Percentiles rank a stretch among this genome's conserved stretches.
These are phyloP conservation scores for Quaeritorhiza haematococci DNA, from an alignment of 371 early-diverging fungal species.

Conservation along the genomic window DNA sequence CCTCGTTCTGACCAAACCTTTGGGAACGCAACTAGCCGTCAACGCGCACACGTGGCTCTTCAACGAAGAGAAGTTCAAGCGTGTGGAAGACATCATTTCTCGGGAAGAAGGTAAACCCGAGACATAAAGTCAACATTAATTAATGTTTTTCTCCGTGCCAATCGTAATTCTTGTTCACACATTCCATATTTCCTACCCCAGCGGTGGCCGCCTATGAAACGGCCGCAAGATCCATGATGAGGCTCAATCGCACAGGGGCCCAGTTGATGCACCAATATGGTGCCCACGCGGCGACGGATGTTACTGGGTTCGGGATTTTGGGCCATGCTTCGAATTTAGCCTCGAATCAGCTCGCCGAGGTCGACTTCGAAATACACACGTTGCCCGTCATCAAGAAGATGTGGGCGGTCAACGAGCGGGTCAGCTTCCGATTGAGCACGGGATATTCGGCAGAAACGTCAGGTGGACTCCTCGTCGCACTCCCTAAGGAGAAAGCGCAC, in stretches of 20 bases:
- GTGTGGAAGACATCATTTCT: slow-evolving; percentile 9
- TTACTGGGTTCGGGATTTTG: slow-evolving; percentile 30
- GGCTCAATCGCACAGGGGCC: slow-evolving; percentile 22
- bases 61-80: slow-evolving; percentile 15
- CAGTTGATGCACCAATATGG: slow-evolving; percentile 29
- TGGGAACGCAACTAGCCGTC: slow-evolving; percentile 30
- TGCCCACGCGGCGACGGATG: slow-evolving; percentile 28
- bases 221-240: slow-evolving; percentile 17
- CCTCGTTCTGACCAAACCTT: slow-evolving; percentile 28
- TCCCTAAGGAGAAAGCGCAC: slow-evolving; percentile 20
- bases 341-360: slow-evolving; percentile 13
- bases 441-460: slow-evolving; percentile 24
- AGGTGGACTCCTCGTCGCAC: slow-evolving; percentile 22
- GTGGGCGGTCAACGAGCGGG: slow-evolving; percentile 5
- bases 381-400: slow-evolving; percentile 20
- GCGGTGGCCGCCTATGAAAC: slow-evolving; percentile 17
- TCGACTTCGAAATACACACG: slow-evolving; percentile 21
- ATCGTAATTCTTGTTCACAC: background rate
- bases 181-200: background rate
- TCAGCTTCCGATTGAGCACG: slow-evolving; percentile 9
- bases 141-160: background rate
- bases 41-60: slow-evolving; percentile 24
- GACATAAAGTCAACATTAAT: too few relatives aligned
- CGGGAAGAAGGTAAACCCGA: slow-evolving; percentile 16
- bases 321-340: slow-evolving; percentile 29